Evolutionary conservation across 495 filamentous ascomycete species (phyloP).

Genomic region (Amorphotheca resinae): DNA sequence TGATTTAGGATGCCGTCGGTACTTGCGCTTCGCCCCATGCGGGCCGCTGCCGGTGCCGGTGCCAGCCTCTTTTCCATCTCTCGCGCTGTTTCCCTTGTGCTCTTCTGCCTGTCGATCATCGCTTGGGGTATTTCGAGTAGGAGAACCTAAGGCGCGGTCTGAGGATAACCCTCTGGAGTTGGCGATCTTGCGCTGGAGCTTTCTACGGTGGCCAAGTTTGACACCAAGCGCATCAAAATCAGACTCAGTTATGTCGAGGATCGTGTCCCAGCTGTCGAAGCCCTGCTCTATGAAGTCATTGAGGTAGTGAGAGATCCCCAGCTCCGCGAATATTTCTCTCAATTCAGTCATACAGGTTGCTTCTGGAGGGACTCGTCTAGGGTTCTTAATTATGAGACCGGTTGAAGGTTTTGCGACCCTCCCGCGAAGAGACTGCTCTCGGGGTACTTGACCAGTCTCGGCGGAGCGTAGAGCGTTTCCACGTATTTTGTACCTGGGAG

Average conservation of each 20-base stretch:
- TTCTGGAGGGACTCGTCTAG: constrained; percentile 20
- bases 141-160: constrained; percentile 29
- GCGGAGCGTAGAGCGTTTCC: not conserved
- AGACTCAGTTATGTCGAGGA: constrained; percentile 67
- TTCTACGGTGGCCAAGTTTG: constrained; percentile 63
- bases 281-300: constrained; percentile 57
- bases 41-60: constrained; percentile 19
- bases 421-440: constrained; percentile 7
- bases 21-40: constrained; percentile 52
- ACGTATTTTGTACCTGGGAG: not conserved
- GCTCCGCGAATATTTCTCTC: constrained; percentile 47
- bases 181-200: constrained; percentile 39
- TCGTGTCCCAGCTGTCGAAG: constrained; percentile 71
- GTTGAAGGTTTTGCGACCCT: constrained; percentile 13
- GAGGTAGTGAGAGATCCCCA: constrained; percentile 64
- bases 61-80: constrained; percentile 25
- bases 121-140: constrained; percentile 15
- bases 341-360: constrained; percentile 43
- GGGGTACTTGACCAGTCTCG: not conserved
- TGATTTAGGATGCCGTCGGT: constrained; percentile 66
- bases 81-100: constrained; percentile 17
- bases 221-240: constrained; percentile 60
- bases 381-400: constrained; percentile 18
- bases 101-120: constrained; percentile 16
- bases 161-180: constrained; percentile 46